Base-by-base conservation (phyloP, 352 stramenopile genomes). In the Globisporangium canariense region DNA sequence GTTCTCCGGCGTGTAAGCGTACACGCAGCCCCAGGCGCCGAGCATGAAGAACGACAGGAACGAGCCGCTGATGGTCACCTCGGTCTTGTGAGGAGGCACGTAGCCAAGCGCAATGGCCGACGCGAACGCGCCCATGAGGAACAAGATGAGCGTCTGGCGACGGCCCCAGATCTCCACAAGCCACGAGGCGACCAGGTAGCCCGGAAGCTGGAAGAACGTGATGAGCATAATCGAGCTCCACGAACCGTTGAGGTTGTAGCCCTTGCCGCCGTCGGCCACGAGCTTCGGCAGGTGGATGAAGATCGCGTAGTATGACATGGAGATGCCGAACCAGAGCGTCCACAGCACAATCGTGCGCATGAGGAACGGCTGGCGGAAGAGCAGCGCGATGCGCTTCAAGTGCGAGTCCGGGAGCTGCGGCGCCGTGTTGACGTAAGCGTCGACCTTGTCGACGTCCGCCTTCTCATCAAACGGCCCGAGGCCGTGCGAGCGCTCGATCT, bases 1-100 rank as follows among this genome's bases (percentile, higher is more conserved):
- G 69, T 92, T 90, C 66, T 90, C 79, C 0, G 81, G 81, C 0
- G 81, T 90, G 70, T 89, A 92, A 18, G 81, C 79, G 65, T 90
- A 89, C 2, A 92, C 71, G 34, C 79, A 83, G 16, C 83, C 81
- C 79, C 81, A 90, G 1, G 78, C 73, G 25, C 79, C 81, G 6
- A 89, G 72, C 71, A 90, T 75, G 62, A 90, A 92, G 69, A 88
- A 90, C 57, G 79, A 82, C 56, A 86, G 65, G 52, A 82, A 69
- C 43, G 71, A 85, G 8, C 74, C 78, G 6, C 73, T 78, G 16
- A 81, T 55, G 65, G 89, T 81, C 22, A 90, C 62, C 2, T 70
- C 74, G 9, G 50, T 62, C 36, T 79, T 62, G n/a, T 77, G 68
- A 14, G 75, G 61, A 28, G 71, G 63, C 14, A 91, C 78, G 60